phyloP scores from a whole-genome alignment of 225 moss, liverwort and hornwort species.

The Pleurozium schreberi region DNA sequence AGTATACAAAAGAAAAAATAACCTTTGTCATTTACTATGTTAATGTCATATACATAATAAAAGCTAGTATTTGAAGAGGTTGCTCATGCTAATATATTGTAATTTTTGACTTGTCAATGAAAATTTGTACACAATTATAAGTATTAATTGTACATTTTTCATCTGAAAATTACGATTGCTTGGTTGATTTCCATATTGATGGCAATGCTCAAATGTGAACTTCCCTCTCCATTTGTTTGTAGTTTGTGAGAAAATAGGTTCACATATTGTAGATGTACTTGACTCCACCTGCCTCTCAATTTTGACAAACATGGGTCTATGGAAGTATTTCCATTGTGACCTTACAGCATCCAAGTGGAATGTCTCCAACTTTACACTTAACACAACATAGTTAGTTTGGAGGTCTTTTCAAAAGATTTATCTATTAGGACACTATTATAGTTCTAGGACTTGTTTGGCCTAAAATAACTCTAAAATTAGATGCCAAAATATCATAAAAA shows the following conservation, averaged over 20 bases:
- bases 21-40: no score
- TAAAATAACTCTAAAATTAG: neutral
- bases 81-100: no score
- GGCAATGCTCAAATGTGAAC: neutral
- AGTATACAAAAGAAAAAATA: no score
- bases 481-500: neutral
- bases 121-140: neutral
- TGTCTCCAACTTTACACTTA: neutral
- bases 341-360: neutral
- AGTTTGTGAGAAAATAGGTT: neutral
- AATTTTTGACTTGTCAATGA: no score
- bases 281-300: neutral
- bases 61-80: no score
- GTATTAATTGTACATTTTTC: neutral
- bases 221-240: neutral
- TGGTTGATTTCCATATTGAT: neutral
- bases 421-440: fast-evolving
- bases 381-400: neutral
- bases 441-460: fast-evolving
- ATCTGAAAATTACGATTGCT: neutral
- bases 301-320: neutral
- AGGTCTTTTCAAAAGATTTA: neutral
- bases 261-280: neutral
- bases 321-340: neutral
- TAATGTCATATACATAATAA: no score